Evolutionary conservation across 1,139 yeast species (phyloP).

Genomic region (Lodderomyces elongisporus): DNA sequence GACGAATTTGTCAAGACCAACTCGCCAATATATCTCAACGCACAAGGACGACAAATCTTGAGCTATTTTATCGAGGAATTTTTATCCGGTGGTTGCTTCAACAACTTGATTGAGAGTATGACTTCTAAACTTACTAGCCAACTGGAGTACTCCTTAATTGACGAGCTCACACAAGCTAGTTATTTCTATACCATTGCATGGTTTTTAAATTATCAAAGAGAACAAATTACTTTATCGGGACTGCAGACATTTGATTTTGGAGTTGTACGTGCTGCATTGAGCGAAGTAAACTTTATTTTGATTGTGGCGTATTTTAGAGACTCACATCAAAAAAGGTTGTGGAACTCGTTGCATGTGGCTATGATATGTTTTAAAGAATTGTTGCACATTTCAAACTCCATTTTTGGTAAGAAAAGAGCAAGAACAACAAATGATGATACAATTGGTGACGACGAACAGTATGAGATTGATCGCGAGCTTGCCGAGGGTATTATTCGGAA

Average conservation of each 20-base stretch:
- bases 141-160: constrained; percentile 32
- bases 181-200: constrained; percentile 66
- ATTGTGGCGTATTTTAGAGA: constrained; percentile 54
- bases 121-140: constrained; percentile 11
- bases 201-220: constrained; percentile 49
- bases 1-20: constrained; percentile 31
- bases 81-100: constrained; percentile 73
- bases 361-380: constrained; percentile 67
- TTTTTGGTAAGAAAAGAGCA: constrained; percentile 38
- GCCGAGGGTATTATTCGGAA: constrained; percentile 46
- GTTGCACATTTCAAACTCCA: constrained; percentile 48
- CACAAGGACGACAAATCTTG: constrained; percentile 30
- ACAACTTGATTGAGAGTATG: constrained; percentile 46
- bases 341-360: constrained; percentile 65
- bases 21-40: constrained; percentile 24
- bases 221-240: constrained; percentile 16
- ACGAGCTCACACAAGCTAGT: constrained; percentile 36
- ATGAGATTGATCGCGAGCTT: constrained; percentile 43
- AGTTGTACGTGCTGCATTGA: constrained; percentile 61
- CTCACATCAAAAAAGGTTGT: constrained; percentile 44
- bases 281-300: constrained; percentile 60
- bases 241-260: constrained; percentile 44
- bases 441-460: constrained; percentile 28
- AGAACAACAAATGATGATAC: constrained; percentile 18
- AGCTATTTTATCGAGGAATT: constrained; percentile 46